Evolutionary conservation across 2,329 filamentous ascomycete species (phyloP).

Genomic region (Blastomyces silverae): DNA sequence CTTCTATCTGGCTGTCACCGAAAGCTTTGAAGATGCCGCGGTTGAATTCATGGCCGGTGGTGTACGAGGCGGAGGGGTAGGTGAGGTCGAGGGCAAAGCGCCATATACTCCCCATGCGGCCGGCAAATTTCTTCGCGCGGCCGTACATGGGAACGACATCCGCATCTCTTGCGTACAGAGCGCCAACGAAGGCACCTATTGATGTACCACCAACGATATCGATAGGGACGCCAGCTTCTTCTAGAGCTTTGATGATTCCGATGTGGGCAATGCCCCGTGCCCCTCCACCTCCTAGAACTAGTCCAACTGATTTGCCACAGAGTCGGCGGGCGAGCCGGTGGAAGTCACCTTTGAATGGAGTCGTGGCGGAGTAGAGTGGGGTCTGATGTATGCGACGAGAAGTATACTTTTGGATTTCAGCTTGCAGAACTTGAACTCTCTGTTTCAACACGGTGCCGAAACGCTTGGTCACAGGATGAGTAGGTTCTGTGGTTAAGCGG

Average conservation of each 20-base stretch:
- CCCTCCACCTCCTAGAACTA: conserved; percentile 89
- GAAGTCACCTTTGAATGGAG: conserved; percentile 93
- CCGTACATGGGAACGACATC: conserved; percentile 97
- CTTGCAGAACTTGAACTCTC: conserved; percentile 86
- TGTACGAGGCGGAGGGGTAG: conserved; percentile 94
- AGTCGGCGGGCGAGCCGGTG: conserved; percentile 83
- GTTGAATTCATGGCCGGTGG: conserved; percentile 97
- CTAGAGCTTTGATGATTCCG: conserved; percentile 87
- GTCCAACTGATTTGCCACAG: conserved; percentile 87
- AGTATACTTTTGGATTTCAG: conserved; percentile 97
- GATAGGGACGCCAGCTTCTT: conserved; percentile 93
- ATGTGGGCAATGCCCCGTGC: conserved; percentile 88
- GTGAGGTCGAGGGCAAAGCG: conserved; percentile 94
- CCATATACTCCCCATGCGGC: conserved; percentile 99
- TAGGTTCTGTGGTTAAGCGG: conserved; percentile 65
- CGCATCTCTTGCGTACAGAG: conserved; percentile 88
- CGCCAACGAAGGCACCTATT: conserved; percentile 92
- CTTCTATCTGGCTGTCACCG: conserved; percentile 92
- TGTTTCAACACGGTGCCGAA: conserved; percentile 85
- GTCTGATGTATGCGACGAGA: conserved; percentile 84
- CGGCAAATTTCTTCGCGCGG: conserved; percentile 91
- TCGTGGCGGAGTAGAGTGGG: conserved; percentile 82
- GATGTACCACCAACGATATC: conserved; percentile 94
- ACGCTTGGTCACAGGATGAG: conserved; percentile 66
- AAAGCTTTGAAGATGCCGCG: conserved; percentile 98